Evolutionary conservation across 441 rosid species (phyloP), one percentile per base, ranked within the genome.

Genomic region (Iberis amara): DNA sequence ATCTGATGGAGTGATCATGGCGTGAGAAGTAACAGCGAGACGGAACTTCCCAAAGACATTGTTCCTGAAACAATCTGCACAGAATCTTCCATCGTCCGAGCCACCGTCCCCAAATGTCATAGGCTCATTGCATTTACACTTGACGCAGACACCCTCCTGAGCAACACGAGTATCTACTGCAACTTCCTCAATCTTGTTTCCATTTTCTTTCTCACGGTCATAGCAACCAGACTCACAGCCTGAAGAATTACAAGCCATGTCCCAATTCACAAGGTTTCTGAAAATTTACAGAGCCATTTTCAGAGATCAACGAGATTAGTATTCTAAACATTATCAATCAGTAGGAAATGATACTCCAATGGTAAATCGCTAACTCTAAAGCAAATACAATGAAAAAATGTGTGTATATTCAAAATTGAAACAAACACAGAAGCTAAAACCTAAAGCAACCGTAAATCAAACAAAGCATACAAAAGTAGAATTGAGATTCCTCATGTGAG

Each of bases 1-100:
- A 65, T 91, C 98, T 7, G 85, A 70, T 68, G 98, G 94, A 39
- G 89, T 79, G 47, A 88, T 86, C 96, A 88, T 79, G 52, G 96
- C 85, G 48, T 88, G 79, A 12, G 86, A 83, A 58, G 88, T 73
- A 37, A 91, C 91, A 38, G 94, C 80, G 11, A 80, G 84, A 65
- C 88, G 77, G 71, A 91, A 91, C 76, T 91, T 88, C 40, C 86
- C 96, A 39, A 59, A 88, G 27, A 91, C 71, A 42, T 88, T 91
- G 57, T 61, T 73, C 59, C 84, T 75, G 58, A 85, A 86, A 79
- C 96, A 91, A 6, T 79, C 94, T 2, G 67, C 55, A 15, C 98
- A 88, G 69, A 82, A 81, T 39, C 59, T 78, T 10, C 73, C 74
- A 10, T 70, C 82, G 1, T 89, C 89, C 0, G 62, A 55, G 13